Conservation (phyloP, 1,284 basidiomycete species). For the Papiliotrema fonsecae region DNA sequence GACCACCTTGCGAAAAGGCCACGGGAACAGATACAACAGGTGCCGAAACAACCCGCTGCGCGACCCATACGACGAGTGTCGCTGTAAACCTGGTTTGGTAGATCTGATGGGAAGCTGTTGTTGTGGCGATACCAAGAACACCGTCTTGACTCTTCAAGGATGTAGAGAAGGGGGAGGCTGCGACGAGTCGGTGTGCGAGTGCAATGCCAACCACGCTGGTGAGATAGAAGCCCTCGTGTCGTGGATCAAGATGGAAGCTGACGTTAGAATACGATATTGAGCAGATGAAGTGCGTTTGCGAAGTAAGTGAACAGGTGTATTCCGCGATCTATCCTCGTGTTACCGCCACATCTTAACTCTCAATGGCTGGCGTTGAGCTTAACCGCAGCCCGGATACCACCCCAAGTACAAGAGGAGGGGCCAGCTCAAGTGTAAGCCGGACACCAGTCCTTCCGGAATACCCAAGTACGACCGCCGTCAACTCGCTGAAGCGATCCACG, state of each 20-base stretch:
- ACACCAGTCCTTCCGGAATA: neutral
- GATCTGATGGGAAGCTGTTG: constrained; percentile 3
- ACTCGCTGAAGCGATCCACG: constrained; percentile 11
- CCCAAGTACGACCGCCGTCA: constrained; percentile 1
- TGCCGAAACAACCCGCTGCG: constrained; percentile 4
- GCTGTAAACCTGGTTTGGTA: constrained; percentile 7
- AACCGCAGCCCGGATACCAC: constrained; percentile 7
- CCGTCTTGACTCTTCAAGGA: constrained; percentile 1
- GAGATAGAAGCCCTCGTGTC: neutral
- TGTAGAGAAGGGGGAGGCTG: neutral
- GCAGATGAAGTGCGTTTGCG: constrained; percentile 9
- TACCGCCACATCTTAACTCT: neutral
- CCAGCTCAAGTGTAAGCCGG: neutral
- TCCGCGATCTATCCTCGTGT: neutral
- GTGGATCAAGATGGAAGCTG: neutral
- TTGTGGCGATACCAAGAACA: constrained; percentile 8
- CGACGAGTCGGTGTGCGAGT: constrained; percentile 5
- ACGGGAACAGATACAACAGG: neutral
- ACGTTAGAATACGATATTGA: neutral
- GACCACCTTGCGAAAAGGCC: neutral
- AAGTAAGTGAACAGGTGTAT: constrained; percentile 4
- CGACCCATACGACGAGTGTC: constrained; percentile 2
- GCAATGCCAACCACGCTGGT: constrained; percentile 1
- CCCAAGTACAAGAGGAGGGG: constrained; percentile 2
- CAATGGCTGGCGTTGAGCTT: neutral